These are phyloP conservation scores for Yamadazyma triangularis DNA, from an alignment of 1,139 yeast species.

Conservation along the genomic window DNA sequence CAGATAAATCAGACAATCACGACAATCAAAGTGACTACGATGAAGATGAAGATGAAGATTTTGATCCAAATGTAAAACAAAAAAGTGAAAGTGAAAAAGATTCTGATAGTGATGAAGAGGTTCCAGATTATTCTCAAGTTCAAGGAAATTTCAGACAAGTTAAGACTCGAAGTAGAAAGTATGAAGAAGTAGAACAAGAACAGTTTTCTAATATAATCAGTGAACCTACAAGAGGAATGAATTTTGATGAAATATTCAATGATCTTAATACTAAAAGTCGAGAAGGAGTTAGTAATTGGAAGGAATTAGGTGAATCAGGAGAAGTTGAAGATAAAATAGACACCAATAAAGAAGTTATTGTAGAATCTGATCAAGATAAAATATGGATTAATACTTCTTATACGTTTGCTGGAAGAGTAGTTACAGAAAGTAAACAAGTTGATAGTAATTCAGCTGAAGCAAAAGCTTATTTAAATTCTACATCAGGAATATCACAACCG, in stretches of 20 bases:
- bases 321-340: conserved; percentile 15
- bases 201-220: conserved; percentile 24
- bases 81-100: conserved; percentile 19
- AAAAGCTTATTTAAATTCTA: conserved; percentile 65
- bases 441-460: conserved; percentile 81
- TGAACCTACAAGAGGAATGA: conserved; percentile 20
- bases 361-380: conserved; percentile 25
- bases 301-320: conserved; percentile 14
- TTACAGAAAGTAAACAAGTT: conserved; percentile 75
- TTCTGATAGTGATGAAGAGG: conserved; percentile 18
- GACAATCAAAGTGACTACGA: too few species aligned
- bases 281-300: conserved; percentile 6
- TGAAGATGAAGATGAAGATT: conserved; percentile 67
- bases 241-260: conserved; percentile 33
- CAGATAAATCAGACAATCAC: too few species aligned
- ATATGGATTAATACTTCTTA: conserved; percentile 73
- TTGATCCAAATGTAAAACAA: conserved; percentile 41
- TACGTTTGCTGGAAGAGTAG: conserved; percentile 84
- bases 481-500: conserved; percentile 15
- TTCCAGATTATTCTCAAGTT: conserved; percentile 28
- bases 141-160: conserved; percentile 27
- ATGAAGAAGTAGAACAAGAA: conserved; percentile 13
- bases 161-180: conserved; percentile 34
- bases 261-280: conserved; percentile 19
- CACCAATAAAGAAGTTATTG: conserved; percentile 11